Percentiles rank a stretch among this genome's conserved stretches.
These are phyloP conservation scores for Ophiostoma sp. DNA, from an alignment of 2,329 filamentous ascomycete species.

Conservation along the genomic window DNA sequence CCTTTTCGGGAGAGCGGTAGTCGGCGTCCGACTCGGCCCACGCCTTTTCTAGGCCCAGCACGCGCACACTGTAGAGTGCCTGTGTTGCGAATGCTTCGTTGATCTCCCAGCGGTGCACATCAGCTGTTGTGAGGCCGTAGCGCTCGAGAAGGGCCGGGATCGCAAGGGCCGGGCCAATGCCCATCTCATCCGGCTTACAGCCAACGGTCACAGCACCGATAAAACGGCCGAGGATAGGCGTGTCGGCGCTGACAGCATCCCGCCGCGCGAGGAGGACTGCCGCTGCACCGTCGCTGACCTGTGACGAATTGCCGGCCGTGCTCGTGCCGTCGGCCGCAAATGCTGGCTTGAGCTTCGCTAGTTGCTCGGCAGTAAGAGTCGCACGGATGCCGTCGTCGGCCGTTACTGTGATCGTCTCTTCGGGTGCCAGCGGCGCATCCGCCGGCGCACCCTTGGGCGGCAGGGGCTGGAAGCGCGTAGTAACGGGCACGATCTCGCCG, in stretches of 20 bases:
- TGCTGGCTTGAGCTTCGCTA: constrained; percentile 77
- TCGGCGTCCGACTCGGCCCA: constrained; percentile 43
- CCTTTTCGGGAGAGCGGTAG: neutral
- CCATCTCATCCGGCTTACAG: constrained; percentile 88
- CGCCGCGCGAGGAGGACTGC: constrained; percentile 79
- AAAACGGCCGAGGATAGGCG: constrained; percentile 80
- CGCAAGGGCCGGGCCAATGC: constrained; percentile 77
- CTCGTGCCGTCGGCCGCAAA: constrained; percentile 69
- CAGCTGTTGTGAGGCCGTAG: constrained; percentile 58
- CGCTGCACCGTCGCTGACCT: constrained; percentile 83
- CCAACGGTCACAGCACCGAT: constrained; percentile 70
- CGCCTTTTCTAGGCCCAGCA: constrained; percentile 58
- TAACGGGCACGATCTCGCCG: constrained; percentile 80
- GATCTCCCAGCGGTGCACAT: constrained; percentile 85
- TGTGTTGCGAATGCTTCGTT: constrained; percentile 75
- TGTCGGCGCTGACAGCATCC: constrained; percentile 69
- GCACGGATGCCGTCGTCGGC: constrained; percentile 79
- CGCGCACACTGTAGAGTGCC: constrained; percentile 63
- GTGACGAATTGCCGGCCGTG: constrained; percentile 77
- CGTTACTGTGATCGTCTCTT: constrained; percentile 60
- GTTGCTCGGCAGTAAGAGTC: constrained; percentile 60
- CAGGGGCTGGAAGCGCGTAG: constrained; percentile 60
- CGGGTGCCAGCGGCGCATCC: constrained; percentile 37
- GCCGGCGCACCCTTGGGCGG: constrained; percentile 55
- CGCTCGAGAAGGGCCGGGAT: constrained; percentile 74